These are phyloP conservation scores for Heterobasidion parviporum DNA, from an alignment of 1,284 basidiomycete genomes.

Conservation along the genomic window DNA sequence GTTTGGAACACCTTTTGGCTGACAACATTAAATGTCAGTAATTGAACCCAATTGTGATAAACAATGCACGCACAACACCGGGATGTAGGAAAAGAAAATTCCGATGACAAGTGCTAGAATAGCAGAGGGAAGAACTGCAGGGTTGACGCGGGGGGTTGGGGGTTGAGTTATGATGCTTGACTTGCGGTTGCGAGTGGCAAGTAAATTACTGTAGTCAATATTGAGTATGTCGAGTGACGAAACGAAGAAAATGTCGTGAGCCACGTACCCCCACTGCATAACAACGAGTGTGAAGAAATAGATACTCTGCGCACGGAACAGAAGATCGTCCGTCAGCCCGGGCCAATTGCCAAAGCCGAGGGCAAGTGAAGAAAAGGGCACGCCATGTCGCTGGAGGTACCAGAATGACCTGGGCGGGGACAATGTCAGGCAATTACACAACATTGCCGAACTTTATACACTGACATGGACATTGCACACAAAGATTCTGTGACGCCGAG, in stretches of 20 bases:
- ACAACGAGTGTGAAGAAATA: slow-evolving; percentile 59
- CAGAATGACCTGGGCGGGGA: slow-evolving; percentile 33
- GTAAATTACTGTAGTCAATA: slow-evolving; percentile 30
- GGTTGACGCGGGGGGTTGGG: slow-evolving; percentile 33
- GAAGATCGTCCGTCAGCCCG: slow-evolving; percentile 25
- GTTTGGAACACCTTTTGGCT: background rate
- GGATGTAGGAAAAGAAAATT: slow-evolving; percentile 50
- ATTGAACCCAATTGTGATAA: background rate
- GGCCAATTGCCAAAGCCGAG: slow-evolving; percentile 41
- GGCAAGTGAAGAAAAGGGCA: slow-evolving; percentile 45
- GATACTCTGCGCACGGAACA: slow-evolving; percentile 36
- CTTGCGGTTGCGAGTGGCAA: slow-evolving; percentile 40
- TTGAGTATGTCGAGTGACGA: slow-evolving; percentile 9
- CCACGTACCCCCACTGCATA: slow-evolving; percentile 51
- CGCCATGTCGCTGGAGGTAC: slow-evolving; percentile 43
- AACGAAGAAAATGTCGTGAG: slow-evolving; percentile 2
- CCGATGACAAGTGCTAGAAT: slow-evolving; percentile 32
- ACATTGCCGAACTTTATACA: slow-evolving; percentile 14
- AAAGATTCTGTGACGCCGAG: slow-evolving; percentile 49
- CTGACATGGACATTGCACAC: slow-evolving; percentile 38
- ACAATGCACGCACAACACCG: slow-evolving; percentile 22
- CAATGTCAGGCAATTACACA: background rate
- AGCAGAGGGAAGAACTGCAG: slow-evolving; percentile 40
- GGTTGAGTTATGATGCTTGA: slow-evolving; percentile 33
- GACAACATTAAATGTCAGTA: slow-evolving; percentile 6